phyloP scores from a whole-genome alignment of 2,329 filamentous ascomycete genomes.

The Verticillium tricorpus region DNA sequence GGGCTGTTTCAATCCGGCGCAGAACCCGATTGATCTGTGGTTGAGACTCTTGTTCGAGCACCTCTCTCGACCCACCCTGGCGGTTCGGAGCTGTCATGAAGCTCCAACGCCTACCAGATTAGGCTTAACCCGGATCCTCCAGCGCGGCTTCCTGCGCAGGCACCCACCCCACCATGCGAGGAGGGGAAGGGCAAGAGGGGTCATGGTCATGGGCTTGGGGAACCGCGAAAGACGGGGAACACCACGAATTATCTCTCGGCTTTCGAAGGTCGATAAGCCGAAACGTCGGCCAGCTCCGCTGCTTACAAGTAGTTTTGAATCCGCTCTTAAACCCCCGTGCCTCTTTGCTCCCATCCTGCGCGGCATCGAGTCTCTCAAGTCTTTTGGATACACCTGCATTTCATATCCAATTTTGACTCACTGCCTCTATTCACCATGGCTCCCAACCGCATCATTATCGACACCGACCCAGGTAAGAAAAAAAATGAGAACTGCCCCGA shows the following conservation, averaged over 20 bases:
- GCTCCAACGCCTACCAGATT: background rate
- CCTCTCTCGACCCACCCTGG: too few relatives aligned
- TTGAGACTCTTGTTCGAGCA: background rate
- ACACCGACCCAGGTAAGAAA: slow-evolving; percentile 77
- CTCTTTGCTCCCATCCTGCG: background rate
- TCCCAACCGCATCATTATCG: slow-evolving; percentile 80
- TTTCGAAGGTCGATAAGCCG: background rate
- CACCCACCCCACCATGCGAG: background rate
- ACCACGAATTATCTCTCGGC: background rate
- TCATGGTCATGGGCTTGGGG: background rate
- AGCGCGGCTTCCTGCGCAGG: background rate
- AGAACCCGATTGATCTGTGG: background rate
- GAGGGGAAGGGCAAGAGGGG: background rate
- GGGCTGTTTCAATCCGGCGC: background rate
- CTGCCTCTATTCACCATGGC: slow-evolving; percentile 42
- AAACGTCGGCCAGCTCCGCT: background rate
- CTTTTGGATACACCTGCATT: background rate
- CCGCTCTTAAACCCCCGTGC: background rate
- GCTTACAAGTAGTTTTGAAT: background rate
- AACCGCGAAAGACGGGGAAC: background rate
- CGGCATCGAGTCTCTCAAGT: background rate
- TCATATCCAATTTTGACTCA: background rate
- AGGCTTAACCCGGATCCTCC: background rate
- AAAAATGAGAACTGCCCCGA: background rate
- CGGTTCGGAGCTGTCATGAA: background rate